Evolutionary conservation across 176 grass and related monocot species (phyloP).

Genomic region (Ampelocalamus luodianensis): DNA sequence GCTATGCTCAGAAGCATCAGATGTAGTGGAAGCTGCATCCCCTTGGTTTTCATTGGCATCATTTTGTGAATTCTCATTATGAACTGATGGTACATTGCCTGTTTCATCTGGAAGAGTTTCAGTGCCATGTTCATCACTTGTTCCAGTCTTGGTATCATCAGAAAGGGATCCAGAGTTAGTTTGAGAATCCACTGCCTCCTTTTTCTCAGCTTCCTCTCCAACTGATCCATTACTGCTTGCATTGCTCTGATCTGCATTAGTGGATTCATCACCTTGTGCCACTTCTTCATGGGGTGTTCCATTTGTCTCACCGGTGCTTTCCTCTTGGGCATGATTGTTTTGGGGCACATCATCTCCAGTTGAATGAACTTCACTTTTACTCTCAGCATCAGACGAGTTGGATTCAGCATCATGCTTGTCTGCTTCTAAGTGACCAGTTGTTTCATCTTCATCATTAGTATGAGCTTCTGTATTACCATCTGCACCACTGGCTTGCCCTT

Average conservation of each 20-base stretch:
- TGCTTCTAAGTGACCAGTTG: slow-evolving; percentile 3
- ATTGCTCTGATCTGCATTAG: slow-evolving; percentile 31
- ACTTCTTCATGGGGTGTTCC: slow-evolving; percentile 40
- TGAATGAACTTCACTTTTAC: slow-evolving; percentile 40
- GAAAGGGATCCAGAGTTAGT: slow-evolving; percentile 21
- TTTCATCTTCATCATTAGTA: slow-evolving; percentile 36
- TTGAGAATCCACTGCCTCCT: slow-evolving; percentile 38
- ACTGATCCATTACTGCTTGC: slow-evolving; percentile 35
- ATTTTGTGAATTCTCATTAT: slow-evolving; percentile 42
- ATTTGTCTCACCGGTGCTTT: slow-evolving; percentile 37
- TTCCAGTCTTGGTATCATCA: slow-evolving; percentile 29
- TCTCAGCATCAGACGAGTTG: slow-evolving; percentile 49
- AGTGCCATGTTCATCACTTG: slow-evolving; percentile 29
- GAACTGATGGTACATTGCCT: slow-evolving; percentile 49
- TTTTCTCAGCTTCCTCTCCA: slow-evolving; percentile 51
- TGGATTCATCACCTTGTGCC: slow-evolving; percentile 33
- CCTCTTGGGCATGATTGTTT: slow-evolving; percentile 42
- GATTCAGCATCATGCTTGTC: slow-evolving; percentile 48
- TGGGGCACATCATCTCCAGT: slow-evolving; percentile 32
- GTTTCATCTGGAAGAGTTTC: slow-evolving; percentile 57
- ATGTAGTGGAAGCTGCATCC: slow-evolving; percentile 27
- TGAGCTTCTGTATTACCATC: slow-evolving; percentile 48
- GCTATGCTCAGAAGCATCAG: slow-evolving; percentile 42
- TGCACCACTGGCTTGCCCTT: slow-evolving; percentile 33
- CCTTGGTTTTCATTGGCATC: slow-evolving; percentile 40